These are phyloP conservation scores for Dactylellina drechsleri DNA, from an alignment of 2,329 filamentous ascomycete genomes.

Conservation along the genomic window DNA sequence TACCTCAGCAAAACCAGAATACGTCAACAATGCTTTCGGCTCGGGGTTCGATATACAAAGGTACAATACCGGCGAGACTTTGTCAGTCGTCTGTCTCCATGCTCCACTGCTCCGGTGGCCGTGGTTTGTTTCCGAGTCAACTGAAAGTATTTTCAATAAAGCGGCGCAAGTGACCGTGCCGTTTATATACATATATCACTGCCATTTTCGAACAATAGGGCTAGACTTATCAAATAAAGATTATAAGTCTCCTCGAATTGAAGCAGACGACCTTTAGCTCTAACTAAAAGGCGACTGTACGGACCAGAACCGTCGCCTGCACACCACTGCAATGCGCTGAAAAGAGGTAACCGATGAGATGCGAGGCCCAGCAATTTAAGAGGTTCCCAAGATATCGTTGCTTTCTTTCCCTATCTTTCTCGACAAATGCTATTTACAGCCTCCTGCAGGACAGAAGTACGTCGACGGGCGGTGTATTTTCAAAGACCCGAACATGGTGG, in stretches of 20 bases:
- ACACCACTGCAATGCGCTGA: conserved; percentile 53
- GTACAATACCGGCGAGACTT: background rate
- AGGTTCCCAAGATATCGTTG: conserved; percentile 45
- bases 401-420: conserved; percentile 26
- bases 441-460: conserved; percentile 52
- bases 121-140: conserved; percentile 36
- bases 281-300: conserved; percentile 46
- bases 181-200: background rate
- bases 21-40: conserved; percentile 53
- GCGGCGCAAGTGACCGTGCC: conserved; percentile 28
- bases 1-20: conserved; percentile 37
- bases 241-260: conserved; percentile 38
- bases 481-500: conserved; percentile 38
- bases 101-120: conserved; percentile 13
- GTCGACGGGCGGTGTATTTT: conserved; percentile 50
- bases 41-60: conserved; percentile 13
- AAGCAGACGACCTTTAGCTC: conserved; percentile 25
- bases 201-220: conserved; percentile 14
- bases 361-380: conserved; percentile 48
- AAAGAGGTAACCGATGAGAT: conserved; percentile 55
- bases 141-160: conserved; percentile 20
- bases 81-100: conserved; percentile 18
- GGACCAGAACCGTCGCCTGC: conserved; percentile 39
- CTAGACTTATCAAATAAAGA: conserved; percentile 1
- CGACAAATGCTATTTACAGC: conserved; percentile 49